A percentile compares a stretch with the other conserved stretches of the same genome.
These are phyloP conservation scores for Grosmannia penicillata DNA, from an alignment of 2,329 filamentous ascomycete genomes.

Conservation along the genomic window DNA sequence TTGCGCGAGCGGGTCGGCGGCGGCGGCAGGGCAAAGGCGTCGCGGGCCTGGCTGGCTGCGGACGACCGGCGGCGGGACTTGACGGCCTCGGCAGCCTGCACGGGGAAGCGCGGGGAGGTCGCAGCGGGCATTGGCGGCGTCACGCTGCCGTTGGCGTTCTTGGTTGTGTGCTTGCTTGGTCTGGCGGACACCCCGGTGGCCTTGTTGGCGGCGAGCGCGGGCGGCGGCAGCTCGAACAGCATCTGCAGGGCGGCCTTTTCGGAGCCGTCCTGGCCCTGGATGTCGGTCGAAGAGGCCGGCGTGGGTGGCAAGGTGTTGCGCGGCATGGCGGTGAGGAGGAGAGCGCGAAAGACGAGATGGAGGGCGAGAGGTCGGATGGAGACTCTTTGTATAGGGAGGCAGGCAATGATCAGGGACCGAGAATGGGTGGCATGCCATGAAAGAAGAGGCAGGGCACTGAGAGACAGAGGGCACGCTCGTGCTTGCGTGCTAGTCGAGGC, in stretches of 20 bases:
- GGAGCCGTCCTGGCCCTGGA: constrained; percentile 56
- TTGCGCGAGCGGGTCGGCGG: constrained; percentile 85
- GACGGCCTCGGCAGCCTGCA: constrained; percentile 26
- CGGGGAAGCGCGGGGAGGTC: constrained; percentile 4
- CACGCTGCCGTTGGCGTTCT: constrained; percentile 19
- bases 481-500: neutral
- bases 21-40: constrained; percentile 69
- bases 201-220: constrained; percentile 39
- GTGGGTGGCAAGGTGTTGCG: constrained; percentile 55
- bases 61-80: constrained; percentile 37
- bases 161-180: neutral
- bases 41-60: constrained; percentile 25
- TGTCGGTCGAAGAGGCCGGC: constrained; percentile 66
- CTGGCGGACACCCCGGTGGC: neutral
- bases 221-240: constrained; percentile 62
- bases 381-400: no score
- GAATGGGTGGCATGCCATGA: no score
- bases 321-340: constrained; percentile 35
- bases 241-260: constrained; percentile 46
- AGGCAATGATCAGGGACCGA: no score
- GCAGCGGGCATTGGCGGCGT: constrained; percentile 13
- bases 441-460: no score
- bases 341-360: neutral
- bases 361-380: no score
- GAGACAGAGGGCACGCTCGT: no score